Base-by-base conservation (phyloP, 2,329 filamentous ascomycete genomes). In the Pseudovirgaria hyperparasitica region DNA sequence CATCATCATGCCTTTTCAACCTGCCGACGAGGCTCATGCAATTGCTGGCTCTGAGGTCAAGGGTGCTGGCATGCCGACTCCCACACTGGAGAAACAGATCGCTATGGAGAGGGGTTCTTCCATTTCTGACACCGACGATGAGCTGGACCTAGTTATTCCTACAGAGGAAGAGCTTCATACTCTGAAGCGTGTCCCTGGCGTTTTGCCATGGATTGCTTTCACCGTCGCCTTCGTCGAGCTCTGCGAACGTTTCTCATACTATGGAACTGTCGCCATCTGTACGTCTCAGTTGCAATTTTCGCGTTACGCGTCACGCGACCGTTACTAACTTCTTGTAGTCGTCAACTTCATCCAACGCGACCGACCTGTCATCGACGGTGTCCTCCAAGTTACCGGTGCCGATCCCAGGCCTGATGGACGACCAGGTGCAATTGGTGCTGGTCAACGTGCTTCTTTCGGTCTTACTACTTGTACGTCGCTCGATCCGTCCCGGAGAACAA, bases 171-270 rank as follows among this genome's bases (percentile, higher is more conserved):
- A 79, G 34, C 50, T 72, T 33, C 46, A 37, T 9, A 74, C 69
- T 0, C 65, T 79, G n/a, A 67, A 62, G 26, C 70, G 72, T 41
- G 67, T 79, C 13, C 69, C 72, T 9, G 74, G 71, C 38, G 63
- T 63, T 43, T 69, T 84, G 34, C 72, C 73, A 25, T 73, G 67
- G 65, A 57, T 64, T 29, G 67, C 76, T 31, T 84, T 72, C 55
- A 74, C 72, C 15, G 70, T 85, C 32, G 76, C 75, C 25, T 72
- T 82, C 35, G 70, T 79, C 32, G 79, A 85, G 54, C 58, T 82
- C 30, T 80, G 74, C 56, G 79, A 85, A 57, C 73, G 78, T 25
- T 82, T 81, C 55, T 77, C 73, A 9, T 85, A 82, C 67, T 82
- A 84, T 44, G 79, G 78, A 29, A 75, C 73, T 4, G 67, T 70